Percentiles rank a stretch among this genome's conserved stretches.
Evolutionary conservation across 2,329 filamentous ascomycete genomes (phyloP).

Genomic region (Exophiala alcalophila): DNA sequence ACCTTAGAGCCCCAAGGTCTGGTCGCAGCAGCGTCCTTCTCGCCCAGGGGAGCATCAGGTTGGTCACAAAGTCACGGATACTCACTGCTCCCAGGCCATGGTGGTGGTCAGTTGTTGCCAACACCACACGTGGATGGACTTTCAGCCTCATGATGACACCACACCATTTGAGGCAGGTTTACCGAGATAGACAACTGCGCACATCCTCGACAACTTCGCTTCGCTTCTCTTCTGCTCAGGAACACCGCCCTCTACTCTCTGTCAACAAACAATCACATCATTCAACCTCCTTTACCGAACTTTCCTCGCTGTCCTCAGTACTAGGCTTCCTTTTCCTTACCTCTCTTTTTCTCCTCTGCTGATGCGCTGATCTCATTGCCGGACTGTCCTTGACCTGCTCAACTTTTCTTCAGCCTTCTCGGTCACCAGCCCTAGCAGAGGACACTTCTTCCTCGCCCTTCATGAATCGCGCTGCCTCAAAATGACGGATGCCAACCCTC

Average conservation of each 20-base stretch:
- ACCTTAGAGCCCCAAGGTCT: too few species aligned
- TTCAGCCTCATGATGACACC: neutral
- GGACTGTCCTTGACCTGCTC: slow-evolving; percentile 12
- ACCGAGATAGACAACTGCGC: neutral
- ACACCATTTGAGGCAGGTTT: neutral
- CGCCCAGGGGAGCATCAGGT: slow-evolving; percentile 5
- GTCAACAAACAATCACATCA: slow-evolving; percentile 5
- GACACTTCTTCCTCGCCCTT: slow-evolving; percentile 17
- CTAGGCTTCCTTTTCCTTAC: slow-evolving; percentile 1
- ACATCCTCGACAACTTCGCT: neutral
- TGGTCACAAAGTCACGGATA: neutral
- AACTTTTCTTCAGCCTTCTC: slow-evolving; percentile 12
- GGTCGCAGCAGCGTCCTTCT: too few species aligned
- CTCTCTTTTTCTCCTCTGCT: slow-evolving; percentile 8
- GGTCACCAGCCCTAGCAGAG: slow-evolving; percentile 16
- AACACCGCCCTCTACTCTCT: neutral
- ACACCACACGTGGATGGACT: too few species aligned
- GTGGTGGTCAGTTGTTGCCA: too few species aligned
- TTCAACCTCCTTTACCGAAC: slow-evolving; percentile 9
- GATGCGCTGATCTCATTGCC: slow-evolving; percentile 10
- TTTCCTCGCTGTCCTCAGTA: slow-evolving; percentile 2
- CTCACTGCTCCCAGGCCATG: too few species aligned
- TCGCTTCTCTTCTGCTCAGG: neutral
- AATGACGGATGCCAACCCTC: slow-evolving; percentile 30
- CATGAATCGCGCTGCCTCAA: slow-evolving; percentile 23